These are phyloP conservation scores for Cubamyces lactineus DNA, from an alignment of 768 basidiomycete genomes.

Conservation along the genomic window DNA sequence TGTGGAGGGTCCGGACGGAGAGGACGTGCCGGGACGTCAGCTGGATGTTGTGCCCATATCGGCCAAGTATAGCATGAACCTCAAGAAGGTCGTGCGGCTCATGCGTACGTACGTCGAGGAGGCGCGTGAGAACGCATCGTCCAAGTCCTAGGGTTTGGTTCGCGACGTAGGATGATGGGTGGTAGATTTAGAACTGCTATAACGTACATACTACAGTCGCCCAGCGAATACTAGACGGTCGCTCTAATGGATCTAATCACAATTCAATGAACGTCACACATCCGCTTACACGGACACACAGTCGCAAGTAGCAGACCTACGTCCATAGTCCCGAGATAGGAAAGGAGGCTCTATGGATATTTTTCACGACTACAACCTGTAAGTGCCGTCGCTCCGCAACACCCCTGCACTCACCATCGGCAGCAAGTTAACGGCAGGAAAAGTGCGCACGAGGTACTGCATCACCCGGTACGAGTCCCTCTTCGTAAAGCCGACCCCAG, in stretches of 20 bases:
- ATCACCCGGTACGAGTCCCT: conserved; percentile 8
- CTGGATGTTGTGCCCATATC: conserved; percentile 82
- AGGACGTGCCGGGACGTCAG: conserved; percentile 34
- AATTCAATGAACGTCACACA: no score
- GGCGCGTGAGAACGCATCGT: conserved; percentile 37
- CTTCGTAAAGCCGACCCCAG: conserved; percentile 3
- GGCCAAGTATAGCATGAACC: conserved; percentile 85
- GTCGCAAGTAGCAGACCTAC: no score
- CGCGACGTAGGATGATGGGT: not conserved
- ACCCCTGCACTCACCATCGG: conserved; percentile 17
- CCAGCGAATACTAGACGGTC: not conserved
- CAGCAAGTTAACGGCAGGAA: conserved; percentile 1
- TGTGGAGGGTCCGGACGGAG: conserved; percentile 22
- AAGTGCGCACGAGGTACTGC: not conserved
- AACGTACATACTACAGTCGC: not conserved
- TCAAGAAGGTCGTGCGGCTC: conserved; percentile 65
- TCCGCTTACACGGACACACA: no score
- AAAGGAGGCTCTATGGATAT: no score
- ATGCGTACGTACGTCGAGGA: conserved; percentile 70
- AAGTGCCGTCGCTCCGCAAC: not conserved
- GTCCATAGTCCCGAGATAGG: no score
- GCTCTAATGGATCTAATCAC: not conserved
- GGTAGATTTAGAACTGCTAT: not conserved
- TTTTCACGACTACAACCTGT: not conserved
- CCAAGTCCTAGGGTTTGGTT: not conserved